These are phyloP conservation scores for Lecanicillium sp. DNA, from an alignment of 2,329 filamentous ascomycete species.

Conservation along the genomic window DNA sequence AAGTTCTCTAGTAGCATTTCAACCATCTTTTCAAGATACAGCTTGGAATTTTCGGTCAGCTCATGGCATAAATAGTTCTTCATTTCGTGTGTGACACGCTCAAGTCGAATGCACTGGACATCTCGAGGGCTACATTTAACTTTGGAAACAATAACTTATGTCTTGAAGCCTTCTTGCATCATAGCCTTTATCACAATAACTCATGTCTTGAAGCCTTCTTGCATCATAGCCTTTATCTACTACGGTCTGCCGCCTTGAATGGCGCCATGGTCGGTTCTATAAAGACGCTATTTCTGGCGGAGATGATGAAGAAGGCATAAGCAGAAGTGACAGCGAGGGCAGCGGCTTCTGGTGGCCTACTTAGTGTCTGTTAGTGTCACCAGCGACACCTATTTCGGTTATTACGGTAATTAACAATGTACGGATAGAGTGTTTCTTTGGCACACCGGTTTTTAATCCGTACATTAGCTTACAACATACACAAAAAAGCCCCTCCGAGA, in stretches of 20 bases:
- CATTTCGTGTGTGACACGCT: background rate
- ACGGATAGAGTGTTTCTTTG: no score
- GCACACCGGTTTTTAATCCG: no score
- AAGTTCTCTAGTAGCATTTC: background rate
- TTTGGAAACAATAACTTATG: background rate
- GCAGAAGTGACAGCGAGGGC: background rate
- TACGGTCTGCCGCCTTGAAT: background rate
- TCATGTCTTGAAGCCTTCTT: background rate
- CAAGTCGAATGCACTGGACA: background rate
- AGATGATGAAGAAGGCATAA: background rate
- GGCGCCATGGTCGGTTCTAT: background rate
- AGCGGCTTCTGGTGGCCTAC: background rate
- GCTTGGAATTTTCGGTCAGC: background rate
- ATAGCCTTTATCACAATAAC: background rate
- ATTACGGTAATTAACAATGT: no score
- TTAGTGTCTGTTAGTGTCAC: background rate
- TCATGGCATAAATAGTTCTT: background rate
- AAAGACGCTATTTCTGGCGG: background rate
- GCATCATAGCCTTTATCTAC: background rate
- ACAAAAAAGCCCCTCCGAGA: no score
- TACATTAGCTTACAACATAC: no score
- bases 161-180: background rate
- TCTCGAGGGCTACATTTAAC: background rate
- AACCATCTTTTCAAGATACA: background rate
- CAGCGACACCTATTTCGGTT: background rate